Evolutionary conservation across 139 green algal genomes (phyloP).

Genomic region (Chlorella sp.): DNA sequence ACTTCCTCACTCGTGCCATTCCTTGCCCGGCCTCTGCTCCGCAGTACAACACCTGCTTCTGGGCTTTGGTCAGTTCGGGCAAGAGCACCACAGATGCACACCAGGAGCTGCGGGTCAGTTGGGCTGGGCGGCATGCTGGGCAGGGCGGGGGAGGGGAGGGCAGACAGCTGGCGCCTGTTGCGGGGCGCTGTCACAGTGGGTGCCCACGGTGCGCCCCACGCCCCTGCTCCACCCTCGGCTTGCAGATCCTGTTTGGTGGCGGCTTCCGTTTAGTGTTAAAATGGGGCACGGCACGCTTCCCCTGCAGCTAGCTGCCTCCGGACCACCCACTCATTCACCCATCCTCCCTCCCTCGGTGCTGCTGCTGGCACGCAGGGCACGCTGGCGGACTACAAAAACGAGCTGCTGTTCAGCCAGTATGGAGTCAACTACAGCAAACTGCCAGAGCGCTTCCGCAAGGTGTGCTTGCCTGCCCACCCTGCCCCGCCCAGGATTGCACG

Average conservation of each 20-base stretch:
- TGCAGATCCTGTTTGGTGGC: not conserved
- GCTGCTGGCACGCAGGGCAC: conserved; percentile 71
- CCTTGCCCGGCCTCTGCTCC: not conserved
- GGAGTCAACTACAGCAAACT: conserved; percentile 93
- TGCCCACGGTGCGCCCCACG: not conserved
- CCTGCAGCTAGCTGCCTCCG: not conserved
- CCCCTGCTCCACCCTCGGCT: not conserved
- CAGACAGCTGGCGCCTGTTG: no score
- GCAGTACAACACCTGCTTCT: conserved; percentile 98
- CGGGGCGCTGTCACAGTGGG: no score
- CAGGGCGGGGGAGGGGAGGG: no score
- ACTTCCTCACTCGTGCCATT: not conserved
- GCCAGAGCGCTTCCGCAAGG: conserved; percentile 89
- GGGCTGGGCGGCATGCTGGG: not conserved
- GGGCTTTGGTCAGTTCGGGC: conserved; percentile 83
- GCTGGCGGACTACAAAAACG: conserved; percentile 87
- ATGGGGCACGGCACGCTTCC: not conserved
- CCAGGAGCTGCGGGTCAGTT: conserved; percentile 20
- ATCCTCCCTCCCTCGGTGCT: not conserved
- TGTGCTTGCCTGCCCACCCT: conserved; percentile 15
- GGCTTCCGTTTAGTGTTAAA: no score
- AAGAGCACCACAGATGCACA: conserved; percentile 70
- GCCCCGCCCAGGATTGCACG: not conserved
- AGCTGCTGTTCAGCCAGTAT: conserved; percentile 87
- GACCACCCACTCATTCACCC: not conserved